phyloP scores from a whole-genome alignment of 2,329 filamentous ascomycete species.

The Ophiostoma pallidulum region DNA sequence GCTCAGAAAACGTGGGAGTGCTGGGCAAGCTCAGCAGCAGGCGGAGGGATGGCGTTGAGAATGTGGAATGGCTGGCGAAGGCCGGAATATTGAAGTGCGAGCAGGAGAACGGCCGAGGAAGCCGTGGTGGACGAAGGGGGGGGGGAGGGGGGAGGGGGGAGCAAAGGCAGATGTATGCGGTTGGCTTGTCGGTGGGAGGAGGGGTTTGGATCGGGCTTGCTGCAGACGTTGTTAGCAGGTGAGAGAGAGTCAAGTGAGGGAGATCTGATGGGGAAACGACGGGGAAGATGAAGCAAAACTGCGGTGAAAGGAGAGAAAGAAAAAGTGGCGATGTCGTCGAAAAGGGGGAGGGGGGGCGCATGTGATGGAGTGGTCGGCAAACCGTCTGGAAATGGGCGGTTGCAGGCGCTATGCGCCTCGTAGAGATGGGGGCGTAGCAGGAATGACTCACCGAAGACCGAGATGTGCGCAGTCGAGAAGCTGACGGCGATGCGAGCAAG shows the following conservation, averaged over 20 bases:
- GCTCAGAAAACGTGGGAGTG: conserved; percentile 32
- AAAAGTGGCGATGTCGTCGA: not conserved
- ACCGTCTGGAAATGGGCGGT: no score
- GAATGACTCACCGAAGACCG: no score
- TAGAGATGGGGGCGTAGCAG: no score
- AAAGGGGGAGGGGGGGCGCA: not conserved
- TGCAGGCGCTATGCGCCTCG: no score
- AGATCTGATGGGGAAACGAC: not conserved
- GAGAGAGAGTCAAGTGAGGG: not conserved
- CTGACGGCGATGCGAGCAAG: not conserved
- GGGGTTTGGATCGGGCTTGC: no score
- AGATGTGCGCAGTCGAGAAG: no score
- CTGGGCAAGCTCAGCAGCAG: conserved; percentile 40
- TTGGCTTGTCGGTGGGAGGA: not conserved
- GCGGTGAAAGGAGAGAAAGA: not conserved
- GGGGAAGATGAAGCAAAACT: not conserved
- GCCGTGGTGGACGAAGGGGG: conserved; percentile 45
- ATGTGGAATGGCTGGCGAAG: conserved; percentile 55
- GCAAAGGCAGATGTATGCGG: conserved; percentile 45
- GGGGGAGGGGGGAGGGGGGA: conserved; percentile 59
- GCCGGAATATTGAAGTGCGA: conserved; percentile 63
- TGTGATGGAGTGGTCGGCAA: not conserved
- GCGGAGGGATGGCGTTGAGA: conserved; percentile 56
- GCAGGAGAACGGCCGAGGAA: conserved; percentile 50
- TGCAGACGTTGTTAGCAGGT: not conserved